Base-by-base conservation (phyloP, 2,329 filamentous ascomycete species). In the Thermoascus crustaceus region DNA sequence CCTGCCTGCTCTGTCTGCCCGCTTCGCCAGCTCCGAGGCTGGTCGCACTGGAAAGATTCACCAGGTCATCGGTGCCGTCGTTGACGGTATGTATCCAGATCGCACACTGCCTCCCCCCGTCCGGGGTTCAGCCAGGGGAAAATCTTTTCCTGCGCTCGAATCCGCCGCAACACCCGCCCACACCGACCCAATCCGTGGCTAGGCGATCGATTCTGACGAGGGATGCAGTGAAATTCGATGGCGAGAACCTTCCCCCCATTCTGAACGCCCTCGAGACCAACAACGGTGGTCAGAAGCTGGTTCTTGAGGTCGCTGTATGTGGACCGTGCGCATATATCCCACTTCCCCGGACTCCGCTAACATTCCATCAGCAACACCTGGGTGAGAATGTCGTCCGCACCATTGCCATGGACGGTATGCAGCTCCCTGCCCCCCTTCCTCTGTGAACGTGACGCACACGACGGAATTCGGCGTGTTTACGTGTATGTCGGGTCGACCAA, bases 391-490 rank as follows among this genome's bases (percentile, higher is more conserved):
- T 95, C 65, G 91, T 98, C 68, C 82, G 91, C 71, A 94, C 86
- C 71, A 98, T 98, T 94, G 91, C 91, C 72, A 98, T 98, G 91
- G 91, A 98, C 73, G 91, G 89, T 93, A 80, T 10, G 40, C 33
- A 69, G 78, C 67, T 49, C 7, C 10, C 22, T 37, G 26, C 33
- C 30, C 25, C 32, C 34, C 20, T 34, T 27, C 34, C 33, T 20
- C 30, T 38, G 27, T 37, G 38, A 23, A 39, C 32, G 32, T 40
- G 19, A 18, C 16, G 24, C 9, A 20, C 24, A 17, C 34, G 13
- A 8, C 11, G 11, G 16, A 2, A 22, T 14, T 22, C 7, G 14
- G 8, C 5, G 10, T 22, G 13, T 33, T 23, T 17, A 17, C 21
- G 13, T 21, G n/a, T 17, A 9, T 14, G 31, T 11, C 35, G 25